Evolutionary conservation across 2,329 filamentous ascomycete genomes (phyloP).

Genomic region (Microdochium nivale): DNA sequence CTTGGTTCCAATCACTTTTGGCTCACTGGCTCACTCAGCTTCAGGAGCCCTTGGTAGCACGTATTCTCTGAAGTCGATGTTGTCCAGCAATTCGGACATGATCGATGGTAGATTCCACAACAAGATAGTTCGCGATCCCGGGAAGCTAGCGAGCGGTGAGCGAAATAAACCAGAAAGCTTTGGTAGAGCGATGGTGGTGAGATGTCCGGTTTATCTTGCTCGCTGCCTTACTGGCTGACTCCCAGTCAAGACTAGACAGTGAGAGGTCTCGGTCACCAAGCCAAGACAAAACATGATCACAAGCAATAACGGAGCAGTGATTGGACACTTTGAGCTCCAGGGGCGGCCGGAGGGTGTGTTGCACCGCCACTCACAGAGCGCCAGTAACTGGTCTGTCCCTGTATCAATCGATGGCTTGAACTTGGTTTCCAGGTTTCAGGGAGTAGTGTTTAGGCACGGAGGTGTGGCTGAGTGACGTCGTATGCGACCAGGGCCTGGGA

Average conservation of each 20-base stretch:
- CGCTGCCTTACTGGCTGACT: background rate
- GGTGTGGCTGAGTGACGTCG: background rate
- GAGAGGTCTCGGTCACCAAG: background rate
- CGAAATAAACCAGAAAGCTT: no score
- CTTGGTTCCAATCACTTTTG: no score
- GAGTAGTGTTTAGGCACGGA: background rate
- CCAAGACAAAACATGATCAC: background rate
- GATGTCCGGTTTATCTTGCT: background rate
- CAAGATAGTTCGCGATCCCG: no score
- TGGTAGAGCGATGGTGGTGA: no score
- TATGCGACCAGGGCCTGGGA: background rate
- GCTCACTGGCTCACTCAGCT: no score
- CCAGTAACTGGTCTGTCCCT: background rate
- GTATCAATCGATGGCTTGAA: background rate
- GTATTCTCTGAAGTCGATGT: no score
- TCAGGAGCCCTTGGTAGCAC: no score
- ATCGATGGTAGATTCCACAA: no score
- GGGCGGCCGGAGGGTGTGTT: background rate
- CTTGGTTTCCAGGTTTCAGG: background rate
- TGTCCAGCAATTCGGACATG: no score
- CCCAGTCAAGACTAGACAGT: background rate
- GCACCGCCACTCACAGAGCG: background rate
- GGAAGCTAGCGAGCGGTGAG: no score
- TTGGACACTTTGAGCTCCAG: background rate
- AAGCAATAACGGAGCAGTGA: background rate